Conservation (phyloP, 2,329 filamentous ascomycete genomes). For the Diaporthe citri region DNA sequence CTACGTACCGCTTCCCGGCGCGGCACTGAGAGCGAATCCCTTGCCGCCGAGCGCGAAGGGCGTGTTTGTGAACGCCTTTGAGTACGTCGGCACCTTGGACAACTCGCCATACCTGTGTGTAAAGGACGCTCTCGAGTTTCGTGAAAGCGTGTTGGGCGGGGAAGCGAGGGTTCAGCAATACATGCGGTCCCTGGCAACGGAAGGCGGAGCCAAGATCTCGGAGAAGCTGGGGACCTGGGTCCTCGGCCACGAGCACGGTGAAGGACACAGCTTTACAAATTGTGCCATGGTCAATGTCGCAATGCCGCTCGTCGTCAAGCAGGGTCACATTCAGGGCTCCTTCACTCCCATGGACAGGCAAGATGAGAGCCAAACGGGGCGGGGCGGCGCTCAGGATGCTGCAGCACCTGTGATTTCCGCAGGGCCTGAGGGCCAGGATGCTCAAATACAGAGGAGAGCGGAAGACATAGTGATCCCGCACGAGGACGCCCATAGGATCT, state of each 20-base stretch:
- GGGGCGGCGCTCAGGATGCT: conserved; percentile 21
- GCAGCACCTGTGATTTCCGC: background rate
- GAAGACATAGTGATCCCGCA: conserved; percentile 47
- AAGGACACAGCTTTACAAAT: conserved; percentile 59
- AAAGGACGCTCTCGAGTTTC: conserved; percentile 78
- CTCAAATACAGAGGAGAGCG: conserved; percentile 45
- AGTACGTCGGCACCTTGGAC: conserved; percentile 83
- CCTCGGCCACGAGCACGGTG: conserved; percentile 71
- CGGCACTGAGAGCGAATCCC: conserved; percentile 52
- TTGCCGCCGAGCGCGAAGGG: conserved; percentile 62
- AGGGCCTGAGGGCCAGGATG: conserved; percentile 1
- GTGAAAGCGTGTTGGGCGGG: conserved; percentile 76
- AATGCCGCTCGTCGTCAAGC: conserved; percentile 69
- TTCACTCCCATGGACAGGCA: background rate
- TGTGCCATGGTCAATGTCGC: conserved; percentile 81
- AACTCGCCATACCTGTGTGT: conserved; percentile 79
- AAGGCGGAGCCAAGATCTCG: conserved; percentile 73
- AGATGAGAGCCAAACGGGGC: background rate
- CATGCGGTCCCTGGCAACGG: conserved; percentile 70
- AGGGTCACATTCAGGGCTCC: conserved; percentile 33
- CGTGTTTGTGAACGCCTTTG: conserved; percentile 77
- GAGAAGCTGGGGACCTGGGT: conserved; percentile 76
- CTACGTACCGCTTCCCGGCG: conserved; percentile 65
- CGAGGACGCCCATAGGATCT: conserved; percentile 53
- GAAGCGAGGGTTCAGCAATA: conserved; percentile 79